Percentiles rank a stretch among this genome's conserved stretches.
These are phyloP conservation scores for Austroboletus festivus DNA, from an alignment of 768 basidiomycete genomes.

Conservation along the genomic window DNA sequence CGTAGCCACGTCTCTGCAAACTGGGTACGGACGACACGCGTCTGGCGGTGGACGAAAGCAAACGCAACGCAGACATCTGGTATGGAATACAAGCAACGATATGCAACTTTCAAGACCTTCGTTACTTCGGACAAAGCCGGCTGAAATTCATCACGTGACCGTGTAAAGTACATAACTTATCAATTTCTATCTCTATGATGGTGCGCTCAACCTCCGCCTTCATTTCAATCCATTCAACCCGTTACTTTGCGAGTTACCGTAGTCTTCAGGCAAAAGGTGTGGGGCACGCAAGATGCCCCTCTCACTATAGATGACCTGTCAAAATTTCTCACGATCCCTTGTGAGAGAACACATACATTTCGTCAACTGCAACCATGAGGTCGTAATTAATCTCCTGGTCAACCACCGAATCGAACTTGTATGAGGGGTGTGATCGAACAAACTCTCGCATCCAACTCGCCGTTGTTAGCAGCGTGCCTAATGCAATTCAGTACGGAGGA, in stretches of 20 bases:
- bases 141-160: conserved; percentile 24
- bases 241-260: conserved; percentile 36
- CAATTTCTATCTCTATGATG: too few species aligned
- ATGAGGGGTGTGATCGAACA: conserved; percentile 85
- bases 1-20: conserved; percentile 78
- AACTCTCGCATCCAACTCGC: conserved; percentile 95
- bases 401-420: conserved; percentile 91
- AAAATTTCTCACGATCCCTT: background rate
- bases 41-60: conserved; percentile 61
- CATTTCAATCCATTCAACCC: conserved; percentile 24
- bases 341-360: conserved; percentile 62
- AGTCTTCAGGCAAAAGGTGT: conserved; percentile 61
- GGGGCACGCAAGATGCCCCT: conserved; percentile 60
- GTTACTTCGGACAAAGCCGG: conserved; percentile 30
- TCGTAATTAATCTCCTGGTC: conserved; percentile 93
- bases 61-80: conserved; percentile 76
- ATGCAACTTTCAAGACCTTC: background rate
- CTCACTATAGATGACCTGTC: conserved; percentile 44
- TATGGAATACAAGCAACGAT: background rate
- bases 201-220: too few species aligned
- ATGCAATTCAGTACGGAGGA: conserved; percentile 2
- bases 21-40: conserved; percentile 51
- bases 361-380: conserved; percentile 82
- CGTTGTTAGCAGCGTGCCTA: conserved; percentile 78
- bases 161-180: too few species aligned